Evolutionary conservation across 352 stramenopile species (phyloP).

Genomic region (Phytopythium chamaehyphon): DNA sequence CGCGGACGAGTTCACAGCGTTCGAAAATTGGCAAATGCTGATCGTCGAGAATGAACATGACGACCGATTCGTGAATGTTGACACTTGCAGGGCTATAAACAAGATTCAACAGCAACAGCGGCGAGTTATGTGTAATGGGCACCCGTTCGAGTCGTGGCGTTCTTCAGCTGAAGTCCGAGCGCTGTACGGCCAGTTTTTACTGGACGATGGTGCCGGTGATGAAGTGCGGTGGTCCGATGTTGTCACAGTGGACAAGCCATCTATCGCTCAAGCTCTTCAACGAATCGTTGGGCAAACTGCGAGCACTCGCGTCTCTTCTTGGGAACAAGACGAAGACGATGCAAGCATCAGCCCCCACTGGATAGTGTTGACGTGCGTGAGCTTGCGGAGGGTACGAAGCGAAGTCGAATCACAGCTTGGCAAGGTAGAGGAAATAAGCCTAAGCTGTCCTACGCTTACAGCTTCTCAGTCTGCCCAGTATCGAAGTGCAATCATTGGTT

Average conservation of each 20-base stretch:
- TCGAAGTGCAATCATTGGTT: conserved; percentile 48
- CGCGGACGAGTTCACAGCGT: conserved; percentile 36
- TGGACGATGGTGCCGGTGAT: conserved; percentile 3
- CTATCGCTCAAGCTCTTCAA: conserved; percentile 35
- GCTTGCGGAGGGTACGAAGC: conserved; percentile 59
- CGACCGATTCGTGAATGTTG: conserved; percentile 34
- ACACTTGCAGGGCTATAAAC: conserved; percentile 33
- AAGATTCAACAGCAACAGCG: conserved; percentile 42
- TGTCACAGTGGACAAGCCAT: conserved; percentile 35
- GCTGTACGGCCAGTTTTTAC: conserved; percentile 49
- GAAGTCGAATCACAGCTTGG: conserved; percentile 75
- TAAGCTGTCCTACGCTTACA: conserved; percentile 48
- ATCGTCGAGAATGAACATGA: conserved; percentile 71
- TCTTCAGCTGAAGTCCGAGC: conserved; percentile 24
- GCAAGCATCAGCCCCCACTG: conserved; percentile 36
- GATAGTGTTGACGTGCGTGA: conserved; percentile 55
- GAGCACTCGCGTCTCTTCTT: conserved; percentile 31
- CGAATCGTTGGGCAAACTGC: conserved; percentile 36
- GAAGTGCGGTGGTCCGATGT: background rate
- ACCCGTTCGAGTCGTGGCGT: conserved; percentile 60
- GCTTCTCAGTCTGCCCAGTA: conserved; percentile 65
- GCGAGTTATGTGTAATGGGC: conserved; percentile 58
- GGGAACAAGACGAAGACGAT: conserved; percentile 32
- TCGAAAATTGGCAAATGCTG: conserved; percentile 61
- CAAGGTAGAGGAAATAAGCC: conserved; percentile 79